These are phyloP conservation scores for Pythium angustatum DNA, from an alignment of 352 stramenopile species.

Conservation along the genomic window DNA sequence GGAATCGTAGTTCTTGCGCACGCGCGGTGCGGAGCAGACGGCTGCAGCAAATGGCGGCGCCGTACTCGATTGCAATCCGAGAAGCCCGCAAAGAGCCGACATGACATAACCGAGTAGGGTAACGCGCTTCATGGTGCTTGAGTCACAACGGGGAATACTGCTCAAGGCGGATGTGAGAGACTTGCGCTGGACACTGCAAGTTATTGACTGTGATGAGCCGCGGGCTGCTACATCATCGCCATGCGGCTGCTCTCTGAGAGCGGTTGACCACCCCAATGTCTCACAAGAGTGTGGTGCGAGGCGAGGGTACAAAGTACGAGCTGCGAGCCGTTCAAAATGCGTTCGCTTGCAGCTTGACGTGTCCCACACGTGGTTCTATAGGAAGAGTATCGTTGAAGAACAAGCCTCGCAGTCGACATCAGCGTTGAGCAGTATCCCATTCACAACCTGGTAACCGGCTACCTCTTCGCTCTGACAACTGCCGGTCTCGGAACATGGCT, in stretches of 20 bases:
- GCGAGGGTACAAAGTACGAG: too few species aligned
- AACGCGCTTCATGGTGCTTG: neutral
- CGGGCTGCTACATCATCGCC: neutral
- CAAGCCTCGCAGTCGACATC: neutral
- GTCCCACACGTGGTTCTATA: neutral
- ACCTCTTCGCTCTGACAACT: too few species aligned
- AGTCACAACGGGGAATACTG: neutral
- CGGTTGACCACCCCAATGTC: neutral
- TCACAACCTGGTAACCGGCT: neutral
- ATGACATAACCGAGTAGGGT: slow-evolving; percentile 10
- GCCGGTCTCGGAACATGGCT: neutral
- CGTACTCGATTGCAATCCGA: neutral
- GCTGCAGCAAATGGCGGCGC: slow-evolving; percentile 10
- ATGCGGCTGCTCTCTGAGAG: neutral
- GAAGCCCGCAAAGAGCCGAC: slow-evolving; percentile 6
- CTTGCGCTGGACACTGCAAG: slow-evolving; percentile 14
- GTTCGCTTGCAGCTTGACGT: neutral
- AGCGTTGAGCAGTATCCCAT: neutral
- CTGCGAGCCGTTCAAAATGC: neutral
- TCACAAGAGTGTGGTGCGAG: neutral
- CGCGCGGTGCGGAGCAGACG: slow-evolving; percentile 12
- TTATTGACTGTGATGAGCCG: slow-evolving; percentile 15
- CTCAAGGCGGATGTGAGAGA: too few species aligned
- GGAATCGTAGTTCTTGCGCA: slow-evolving; percentile 28
- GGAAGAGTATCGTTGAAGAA: neutral